A percentile compares a stretch with the other conserved stretches of the same genome.
phyloP scores from a whole-genome alignment of 2,329 filamentous ascomycete species.

The Fusarium udum region DNA sequence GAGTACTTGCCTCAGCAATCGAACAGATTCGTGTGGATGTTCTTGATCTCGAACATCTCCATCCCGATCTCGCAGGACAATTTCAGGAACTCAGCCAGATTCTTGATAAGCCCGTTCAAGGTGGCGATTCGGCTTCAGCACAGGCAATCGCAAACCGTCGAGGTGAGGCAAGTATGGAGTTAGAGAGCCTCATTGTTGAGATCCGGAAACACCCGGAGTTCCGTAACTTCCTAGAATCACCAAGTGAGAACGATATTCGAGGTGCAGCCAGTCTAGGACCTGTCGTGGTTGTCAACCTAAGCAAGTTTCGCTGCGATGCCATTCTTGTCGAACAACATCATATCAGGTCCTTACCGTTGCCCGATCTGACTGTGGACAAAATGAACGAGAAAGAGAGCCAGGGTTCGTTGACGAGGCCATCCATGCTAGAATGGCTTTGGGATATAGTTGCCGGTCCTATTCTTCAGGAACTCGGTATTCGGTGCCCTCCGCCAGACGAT shows the following conservation, averaged over 20 bases:
- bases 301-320: background rate
- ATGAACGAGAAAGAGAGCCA: background rate
- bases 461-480: background rate
- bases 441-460: background rate
- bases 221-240: background rate
- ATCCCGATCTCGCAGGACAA: accelerated
- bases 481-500: accelerated
- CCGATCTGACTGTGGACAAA: accelerated
- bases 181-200: background rate
- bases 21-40: background rate
- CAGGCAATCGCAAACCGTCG: background rate
- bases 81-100: background rate
- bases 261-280: background rate
- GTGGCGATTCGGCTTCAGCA: background rate
- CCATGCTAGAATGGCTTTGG: background rate
- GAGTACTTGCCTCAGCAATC: background rate
- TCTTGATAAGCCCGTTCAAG: background rate
- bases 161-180: accelerated
- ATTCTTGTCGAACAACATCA: background rate
- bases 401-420: accelerated
- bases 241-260: accelerated
- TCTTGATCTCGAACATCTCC: accelerated
- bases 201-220: background rate
- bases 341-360: accelerated
- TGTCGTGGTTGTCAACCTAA: background rate